Evolutionary conservation across 768 basidiomycete species (phyloP), one percentile per base, ranked within the genome.

Genomic region (Termitomyces sp.): DNA sequence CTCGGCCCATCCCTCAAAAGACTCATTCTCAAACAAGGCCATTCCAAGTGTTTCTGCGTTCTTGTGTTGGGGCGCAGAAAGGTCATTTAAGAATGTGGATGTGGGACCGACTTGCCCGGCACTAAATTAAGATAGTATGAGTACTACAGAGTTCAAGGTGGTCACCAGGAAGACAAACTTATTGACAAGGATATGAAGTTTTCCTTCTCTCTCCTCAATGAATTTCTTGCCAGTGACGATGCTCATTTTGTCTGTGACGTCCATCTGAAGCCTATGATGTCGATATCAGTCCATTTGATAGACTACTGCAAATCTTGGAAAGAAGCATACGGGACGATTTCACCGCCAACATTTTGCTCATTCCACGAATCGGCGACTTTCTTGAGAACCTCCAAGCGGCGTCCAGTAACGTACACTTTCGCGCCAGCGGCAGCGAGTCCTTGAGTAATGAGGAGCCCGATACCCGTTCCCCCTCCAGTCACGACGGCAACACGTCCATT

Each of bases 391-490:
- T 86, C 81, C 48, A 77, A 69, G 47, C 91, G 79, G 40, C 90
- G 76, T 18, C 88, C 87, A 3, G 84, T 86, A 63, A 92, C 88
- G 65, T 92, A 93, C 16, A 91, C 90, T 62, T 83, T 87, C 14
- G 90, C 89, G 1, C 90, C 89, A 63, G 85, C 87, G 30, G 85
- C 78, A 16, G 90, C 90, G 13, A 92, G 78, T 5, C 88, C 90
- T 54, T 78, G 76, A 9, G 88, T 74, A 56, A 90, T 90, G 81
- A 86, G 84, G 57, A 85, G 68, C 9, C 79, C 79, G 50, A 81
- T 82, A 1, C 80, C 80, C 0, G 80, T 79, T 36, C 79, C 81
- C 16, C 81, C 80, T 33, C 81, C 81, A 14, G 81, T 82, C 18
- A 82, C 81, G 20, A 82, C 57, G 20, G 79, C 79, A 32, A 89